Conservation (phyloP, 139 green algal species). For the Trebouxia sp. region DNA sequence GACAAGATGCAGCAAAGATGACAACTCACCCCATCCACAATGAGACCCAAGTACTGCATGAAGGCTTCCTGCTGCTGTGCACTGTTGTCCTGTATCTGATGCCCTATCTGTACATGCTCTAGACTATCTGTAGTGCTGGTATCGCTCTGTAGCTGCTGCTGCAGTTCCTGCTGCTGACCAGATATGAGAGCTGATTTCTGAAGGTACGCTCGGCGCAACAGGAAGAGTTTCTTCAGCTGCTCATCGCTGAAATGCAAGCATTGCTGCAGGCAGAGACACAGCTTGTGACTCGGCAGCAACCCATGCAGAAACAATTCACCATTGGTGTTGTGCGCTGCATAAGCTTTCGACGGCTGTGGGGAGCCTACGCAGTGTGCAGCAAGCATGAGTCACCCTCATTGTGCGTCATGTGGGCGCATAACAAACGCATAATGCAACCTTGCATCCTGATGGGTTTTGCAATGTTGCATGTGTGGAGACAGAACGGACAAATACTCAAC, state of each 20-base stretch:
- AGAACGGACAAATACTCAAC: too few relatives aligned
- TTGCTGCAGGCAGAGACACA: not conserved
- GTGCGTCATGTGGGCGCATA: too few relatives aligned
- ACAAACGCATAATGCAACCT: too few relatives aligned
- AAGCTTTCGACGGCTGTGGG: too few relatives aligned
- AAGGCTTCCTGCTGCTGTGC: not conserved
- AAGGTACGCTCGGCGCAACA: not conserved
- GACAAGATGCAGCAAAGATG: not conserved
- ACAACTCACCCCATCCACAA: not conserved
- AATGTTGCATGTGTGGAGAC: too few relatives aligned
- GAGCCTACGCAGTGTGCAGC: too few relatives aligned
- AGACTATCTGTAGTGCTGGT: not conserved
- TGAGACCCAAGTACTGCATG: not conserved
- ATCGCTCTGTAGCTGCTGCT: too few relatives aligned
- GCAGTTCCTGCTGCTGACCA: not conserved
- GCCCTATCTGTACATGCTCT: not conserved
- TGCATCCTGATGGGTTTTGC: too few relatives aligned
- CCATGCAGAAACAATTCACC: too few relatives aligned
- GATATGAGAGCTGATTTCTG: not conserved
- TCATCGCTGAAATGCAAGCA: not conserved
- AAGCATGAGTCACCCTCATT: too few relatives aligned
- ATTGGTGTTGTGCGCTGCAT: too few relatives aligned
- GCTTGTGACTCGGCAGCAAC: not conserved
- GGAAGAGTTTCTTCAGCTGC: not conserved
- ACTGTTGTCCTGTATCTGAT: not conserved